Evolutionary conservation across 306 rosid species (phyloP), one percentile per base, ranked within the genome.

Genomic region (Vigna mungo): DNA sequence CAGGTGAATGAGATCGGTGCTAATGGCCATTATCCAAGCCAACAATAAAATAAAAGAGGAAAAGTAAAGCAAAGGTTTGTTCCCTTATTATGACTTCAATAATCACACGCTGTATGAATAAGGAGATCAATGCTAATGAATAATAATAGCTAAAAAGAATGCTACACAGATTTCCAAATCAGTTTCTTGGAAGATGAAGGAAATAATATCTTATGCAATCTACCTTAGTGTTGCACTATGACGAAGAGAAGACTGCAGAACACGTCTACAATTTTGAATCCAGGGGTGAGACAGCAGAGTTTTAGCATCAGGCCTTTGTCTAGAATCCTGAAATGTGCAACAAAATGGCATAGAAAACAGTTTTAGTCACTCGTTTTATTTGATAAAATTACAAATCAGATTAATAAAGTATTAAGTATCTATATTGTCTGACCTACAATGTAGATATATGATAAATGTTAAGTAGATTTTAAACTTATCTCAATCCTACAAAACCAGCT

Each of bases 301-400:
- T 79, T 95, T 95, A 32, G 99, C 99, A 87, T 95, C 99, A 72
- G 99, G 98, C 71, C 99, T 91, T 81, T 95, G 98, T 88, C 99
- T 91, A 78, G 98, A 94, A 88, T 95, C 99, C 99, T 95, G 89
- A 75, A 69, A 84, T 56, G 76, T 37, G 85, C 51, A 88, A 83
- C 65, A 82, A 75, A 75, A 37, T 20, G 72, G 51, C 53, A 72
- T 25, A 78, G 16, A 72, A 70, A 41, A 65, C 73, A 74, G 72
- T 18, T 61, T 82, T 10, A 77, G 39, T 72, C 43, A 63, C 65
- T 17, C 18, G 75, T 60, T 72, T 66, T 51, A 77, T 53, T 52
- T 60, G n/a, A 53, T 66, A 63, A 18, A 44, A 62, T 20, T 78
- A 39, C 27, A 43, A 66, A 52, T 53, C 69, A 69, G 44, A 70